Conservation (phyloP, 495 filamentous ascomycete species). For the Clohesyomyces aquaticus region DNA sequence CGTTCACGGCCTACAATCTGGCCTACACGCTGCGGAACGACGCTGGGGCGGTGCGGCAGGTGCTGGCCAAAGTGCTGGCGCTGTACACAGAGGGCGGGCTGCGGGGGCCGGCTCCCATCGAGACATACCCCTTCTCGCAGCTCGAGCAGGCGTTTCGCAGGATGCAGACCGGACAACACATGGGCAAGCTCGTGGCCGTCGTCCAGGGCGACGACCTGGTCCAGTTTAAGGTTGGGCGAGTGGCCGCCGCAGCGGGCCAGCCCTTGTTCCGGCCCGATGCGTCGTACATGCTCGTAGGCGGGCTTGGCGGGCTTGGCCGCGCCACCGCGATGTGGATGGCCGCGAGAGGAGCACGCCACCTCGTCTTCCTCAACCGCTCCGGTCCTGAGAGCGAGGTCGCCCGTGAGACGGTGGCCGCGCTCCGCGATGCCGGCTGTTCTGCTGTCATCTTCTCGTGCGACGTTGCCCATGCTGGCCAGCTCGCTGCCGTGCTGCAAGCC, state of each 20-base stretch:
- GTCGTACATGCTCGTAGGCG: slow-evolving; percentile 54
- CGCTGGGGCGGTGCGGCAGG: slow-evolving; percentile 19
- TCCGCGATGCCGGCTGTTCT: background rate
- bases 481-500: background rate
- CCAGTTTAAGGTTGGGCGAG: background rate
- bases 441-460: background rate
- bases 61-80: slow-evolving; percentile 29
- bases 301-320: slow-evolving; percentile 52
- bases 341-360: slow-evolving; percentile 19
- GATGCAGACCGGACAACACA: slow-evolving; percentile 58
- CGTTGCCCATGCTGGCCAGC: background rate
- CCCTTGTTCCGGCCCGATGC: slow-evolving; percentile 6
- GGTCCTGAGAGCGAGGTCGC: slow-evolving; percentile 3
- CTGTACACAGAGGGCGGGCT: slow-evolving; percentile 5
- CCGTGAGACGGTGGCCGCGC: background rate
- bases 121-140: slow-evolving; percentile 48
- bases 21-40: slow-evolving; percentile 32
- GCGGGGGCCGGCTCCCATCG: slow-evolving; percentile 37
- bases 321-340: slow-evolving; percentile 23
- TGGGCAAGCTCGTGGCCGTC: slow-evolving; percentile 62
- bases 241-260: slow-evolving; percentile 2
- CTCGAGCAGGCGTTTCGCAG: slow-evolving; percentile 58
- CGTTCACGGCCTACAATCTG: slow-evolving; percentile 51
- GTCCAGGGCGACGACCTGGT: background rate
- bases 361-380: slow-evolving; percentile 28